Conservation (phyloP, 2,329 filamentous ascomycete species). For the Macrophomina phaseolina region DNA sequence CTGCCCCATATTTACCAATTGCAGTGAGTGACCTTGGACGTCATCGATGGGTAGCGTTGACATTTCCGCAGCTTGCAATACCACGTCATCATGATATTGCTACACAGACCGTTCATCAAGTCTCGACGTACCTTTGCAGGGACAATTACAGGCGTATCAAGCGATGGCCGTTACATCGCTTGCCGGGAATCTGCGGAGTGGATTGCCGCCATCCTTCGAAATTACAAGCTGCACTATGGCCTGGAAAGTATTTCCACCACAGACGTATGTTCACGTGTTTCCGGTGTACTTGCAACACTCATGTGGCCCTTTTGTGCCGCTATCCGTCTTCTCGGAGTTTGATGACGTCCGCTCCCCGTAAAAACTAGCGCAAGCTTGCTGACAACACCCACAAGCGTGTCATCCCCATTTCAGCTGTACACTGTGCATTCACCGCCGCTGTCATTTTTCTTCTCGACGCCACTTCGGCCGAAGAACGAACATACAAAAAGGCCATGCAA, state of each 20-base stretch:
- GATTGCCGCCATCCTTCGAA: slow-evolving; percentile 8
- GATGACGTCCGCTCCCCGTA: too few species aligned
- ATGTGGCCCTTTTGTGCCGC: too few species aligned
- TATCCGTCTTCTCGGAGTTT: too few species aligned
- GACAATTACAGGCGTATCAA: background rate
- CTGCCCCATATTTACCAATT: background rate
- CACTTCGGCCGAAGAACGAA: background rate
- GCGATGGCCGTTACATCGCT: background rate
- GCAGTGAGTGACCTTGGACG: background rate
- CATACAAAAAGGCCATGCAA: background rate
- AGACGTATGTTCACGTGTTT: background rate
- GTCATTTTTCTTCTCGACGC: background rate
- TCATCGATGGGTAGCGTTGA: background rate
- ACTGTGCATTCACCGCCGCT: slow-evolving; percentile 15
- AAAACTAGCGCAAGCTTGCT: background rate
- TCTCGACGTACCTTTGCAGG: background rate
- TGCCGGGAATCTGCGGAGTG: background rate
- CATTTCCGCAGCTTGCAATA: background rate
- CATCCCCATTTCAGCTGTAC: background rate
- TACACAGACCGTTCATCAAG: slow-evolving; percentile 5
- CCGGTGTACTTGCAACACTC: too few species aligned
- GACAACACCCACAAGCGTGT: background rate
- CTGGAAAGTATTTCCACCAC: background rate
- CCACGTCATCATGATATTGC: background rate
- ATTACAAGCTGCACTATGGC: background rate